These are phyloP conservation scores for Yamadazyma dendronema DNA, from an alignment of 1,139 yeast species.

Conservation along the genomic window DNA sequence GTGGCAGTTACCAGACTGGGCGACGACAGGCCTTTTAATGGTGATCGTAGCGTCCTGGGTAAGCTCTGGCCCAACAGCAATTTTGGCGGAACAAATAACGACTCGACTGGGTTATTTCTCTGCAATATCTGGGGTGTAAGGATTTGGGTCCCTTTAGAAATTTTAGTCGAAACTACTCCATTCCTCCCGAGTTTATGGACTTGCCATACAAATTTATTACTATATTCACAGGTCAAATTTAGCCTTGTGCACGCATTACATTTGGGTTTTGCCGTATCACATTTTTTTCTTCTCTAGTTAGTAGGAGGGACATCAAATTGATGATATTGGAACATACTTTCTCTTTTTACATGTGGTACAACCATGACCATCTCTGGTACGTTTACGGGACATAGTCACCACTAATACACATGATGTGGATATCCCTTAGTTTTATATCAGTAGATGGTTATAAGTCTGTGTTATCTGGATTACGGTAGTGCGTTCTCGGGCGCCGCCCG, in stretches of 20 bases:
- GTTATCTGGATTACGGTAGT: background rate
- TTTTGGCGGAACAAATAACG: background rate
- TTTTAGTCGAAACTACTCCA: background rate
- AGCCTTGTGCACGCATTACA: conserved; percentile 5
- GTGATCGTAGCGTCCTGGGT: no score
- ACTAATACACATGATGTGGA: background rate
- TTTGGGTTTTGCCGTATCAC: conserved; percentile 6
- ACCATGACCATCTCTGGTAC: conserved; percentile 3
- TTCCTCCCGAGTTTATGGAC: background rate
- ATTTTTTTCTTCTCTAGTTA: conserved; percentile 2
- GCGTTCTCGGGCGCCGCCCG: conserved; percentile 1
- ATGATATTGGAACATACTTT: conserved; percentile 1
- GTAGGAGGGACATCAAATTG: background rate
- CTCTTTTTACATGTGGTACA: conserved; percentile 5
- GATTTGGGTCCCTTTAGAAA: background rate
- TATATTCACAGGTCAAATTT: conserved; percentile 5
- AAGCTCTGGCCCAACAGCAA: no score
- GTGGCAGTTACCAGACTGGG: no score
- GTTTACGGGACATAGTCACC: conserved; percentile 1
- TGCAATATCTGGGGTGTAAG: background rate
- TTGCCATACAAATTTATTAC: conserved; percentile 4
- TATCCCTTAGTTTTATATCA: background rate
- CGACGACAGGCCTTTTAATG: no score
- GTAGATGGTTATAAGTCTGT: background rate
- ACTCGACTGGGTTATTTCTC: background rate